phyloP scores from a whole-genome alignment of 352 stramenopile species.

The Phytophthora colocasiae region DNA sequence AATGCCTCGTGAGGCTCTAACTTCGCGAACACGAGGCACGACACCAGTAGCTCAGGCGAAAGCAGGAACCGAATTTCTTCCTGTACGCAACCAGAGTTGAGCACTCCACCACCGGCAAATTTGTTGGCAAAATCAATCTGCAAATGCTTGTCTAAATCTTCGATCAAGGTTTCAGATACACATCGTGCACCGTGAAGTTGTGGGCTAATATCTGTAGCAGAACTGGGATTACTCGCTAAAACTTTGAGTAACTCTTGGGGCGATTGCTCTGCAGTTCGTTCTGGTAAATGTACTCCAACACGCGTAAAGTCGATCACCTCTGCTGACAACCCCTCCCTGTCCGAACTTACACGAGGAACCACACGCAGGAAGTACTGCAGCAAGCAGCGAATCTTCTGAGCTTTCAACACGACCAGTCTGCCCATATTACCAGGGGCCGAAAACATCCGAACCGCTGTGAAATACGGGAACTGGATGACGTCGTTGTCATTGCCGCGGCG shows the following conservation, averaged over 20 bases:
- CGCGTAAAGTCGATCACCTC: conserved; percentile 72
- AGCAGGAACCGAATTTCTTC: conserved; percentile 88
- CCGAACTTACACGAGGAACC: conserved; percentile 39
- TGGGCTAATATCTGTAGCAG: background rate
- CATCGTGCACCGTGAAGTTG: conserved; percentile 30
- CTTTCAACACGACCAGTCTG: conserved; percentile 49
- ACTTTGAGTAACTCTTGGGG: conserved; percentile 33
- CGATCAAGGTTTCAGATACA: conserved; percentile 60
- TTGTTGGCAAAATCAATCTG: conserved; percentile 89
- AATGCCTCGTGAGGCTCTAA: conserved; percentile 76
- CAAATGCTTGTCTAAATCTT: conserved; percentile 66
- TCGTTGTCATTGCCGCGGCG: conserved; percentile 13
- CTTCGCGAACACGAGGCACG: conserved; percentile 70
- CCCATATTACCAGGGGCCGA: conserved; percentile 28
- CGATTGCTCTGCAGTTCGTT: conserved; percentile 5
- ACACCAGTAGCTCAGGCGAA: conserved; percentile 72
- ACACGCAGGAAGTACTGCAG: conserved; percentile 76
- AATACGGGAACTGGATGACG: conserved; percentile 58
- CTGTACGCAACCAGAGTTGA: conserved; percentile 76
- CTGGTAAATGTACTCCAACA: conserved; percentile 40
- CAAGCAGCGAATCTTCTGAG: conserved; percentile 73
- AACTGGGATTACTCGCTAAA: background rate
- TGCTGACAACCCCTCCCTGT: conserved; percentile 14
- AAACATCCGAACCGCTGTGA: conserved; percentile 57
- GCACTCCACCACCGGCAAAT: conserved; percentile 77